Evolutionary conservation across 139 green algal species (phyloP), one percentile per base, ranked within the genome.

Genomic region (Haematococcus lacustris): DNA sequence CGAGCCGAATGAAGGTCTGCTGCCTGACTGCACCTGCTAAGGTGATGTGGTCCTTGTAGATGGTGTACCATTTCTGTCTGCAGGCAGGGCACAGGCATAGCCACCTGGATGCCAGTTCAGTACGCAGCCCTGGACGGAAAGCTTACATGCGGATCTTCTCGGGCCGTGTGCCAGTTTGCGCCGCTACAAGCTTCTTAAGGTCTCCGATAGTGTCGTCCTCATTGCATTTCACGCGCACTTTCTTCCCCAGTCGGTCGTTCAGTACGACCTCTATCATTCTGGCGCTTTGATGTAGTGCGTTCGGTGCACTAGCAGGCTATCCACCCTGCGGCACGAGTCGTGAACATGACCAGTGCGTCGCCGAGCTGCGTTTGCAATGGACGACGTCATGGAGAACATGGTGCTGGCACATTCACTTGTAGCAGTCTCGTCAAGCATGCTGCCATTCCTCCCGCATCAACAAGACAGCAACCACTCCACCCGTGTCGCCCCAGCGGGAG

Each of bases 41-140:
- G 38, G 96, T 99, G 76, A 99, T 98, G 82, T 99, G 96, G 85
- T 99, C 96, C 73, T 97, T 98, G 87, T 96, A 98, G 47, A 98
- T 88, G 26, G 83, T 99, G 86, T 99, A 98, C 91, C 94, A 96
- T 76, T 96, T 97, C 73, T 96, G 92, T 38, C 53, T 64, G 53
- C 53, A 26, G 17, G 43, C 43, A 53, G 43, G 43, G 43, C 9
- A 9, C 9, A 17, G 43, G 43, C 43, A 53, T 53, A 9, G 9
- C 43, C 43, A 53, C 43, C 43, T 17, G 9, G 9, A 28, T 53
- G 9, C 43, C 43, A 17, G 9, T 9, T 9, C 43, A 53, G 43
- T 17, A 53, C 9, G 43, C 43, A 17, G 9, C 43, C 43, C 43
- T n/a, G n/a, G n/a, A n/a, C n/a, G n/a, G 43, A 17, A 53, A 21